A percentile compares a stretch with the other conserved stretches of the same genome.
Evolutionary conservation across 2,329 filamentous ascomycete genomes (phyloP).

Genomic region (Ophiostoma pallidulum): DNA sequence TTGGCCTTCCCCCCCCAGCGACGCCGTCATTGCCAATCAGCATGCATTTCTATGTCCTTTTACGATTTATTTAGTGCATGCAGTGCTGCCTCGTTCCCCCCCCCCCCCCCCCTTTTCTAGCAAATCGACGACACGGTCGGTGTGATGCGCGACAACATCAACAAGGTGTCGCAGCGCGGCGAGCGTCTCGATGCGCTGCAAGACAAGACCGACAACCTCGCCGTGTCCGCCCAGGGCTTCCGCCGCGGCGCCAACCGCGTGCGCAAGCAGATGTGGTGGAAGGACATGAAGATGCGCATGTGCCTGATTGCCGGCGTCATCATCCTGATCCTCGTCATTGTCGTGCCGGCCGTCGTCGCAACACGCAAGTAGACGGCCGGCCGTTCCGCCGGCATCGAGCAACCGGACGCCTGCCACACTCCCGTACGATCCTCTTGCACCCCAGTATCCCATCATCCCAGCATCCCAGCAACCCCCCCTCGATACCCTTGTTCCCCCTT

Average conservation of each 20-base stretch:
- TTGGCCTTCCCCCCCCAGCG: too few relatives aligned
- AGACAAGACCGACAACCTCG: slow-evolving; percentile 91
- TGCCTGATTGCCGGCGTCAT: slow-evolving; percentile 88
- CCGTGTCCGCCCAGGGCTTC: slow-evolving; percentile 88
- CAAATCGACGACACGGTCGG: slow-evolving; percentile 96
- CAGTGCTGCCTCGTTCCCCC: too few relatives aligned
- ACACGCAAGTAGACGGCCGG: slow-evolving; percentile 4
- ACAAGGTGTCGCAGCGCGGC: slow-evolving; percentile 90
- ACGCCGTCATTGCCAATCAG: too few relatives aligned
- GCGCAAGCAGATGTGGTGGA: slow-evolving; percentile 99
- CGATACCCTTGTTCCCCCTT: too few relatives aligned
- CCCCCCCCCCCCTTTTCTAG: slow-evolving; percentile 48
- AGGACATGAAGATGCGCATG: slow-evolving; percentile 99
- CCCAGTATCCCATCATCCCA: too few relatives aligned
- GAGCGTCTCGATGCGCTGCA: slow-evolving; percentile 79
- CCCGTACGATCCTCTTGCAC: too few relatives aligned
- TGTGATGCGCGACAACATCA: slow-evolving; percentile 96
- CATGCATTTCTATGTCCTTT: too few relatives aligned
- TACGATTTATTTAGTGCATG: too few relatives aligned
- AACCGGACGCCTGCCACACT: too few relatives aligned
- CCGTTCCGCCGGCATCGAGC: too few relatives aligned
- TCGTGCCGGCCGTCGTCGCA: slow-evolving; percentile 57
- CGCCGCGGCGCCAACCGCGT: slow-evolving; percentile 92
- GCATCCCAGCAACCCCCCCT: too few relatives aligned
- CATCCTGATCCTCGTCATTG: slow-evolving; percentile 84